Conservation (phyloP, 2,329 filamentous ascomycete genomes). For the Cladosporium austrohemisphaericum region DNA sequence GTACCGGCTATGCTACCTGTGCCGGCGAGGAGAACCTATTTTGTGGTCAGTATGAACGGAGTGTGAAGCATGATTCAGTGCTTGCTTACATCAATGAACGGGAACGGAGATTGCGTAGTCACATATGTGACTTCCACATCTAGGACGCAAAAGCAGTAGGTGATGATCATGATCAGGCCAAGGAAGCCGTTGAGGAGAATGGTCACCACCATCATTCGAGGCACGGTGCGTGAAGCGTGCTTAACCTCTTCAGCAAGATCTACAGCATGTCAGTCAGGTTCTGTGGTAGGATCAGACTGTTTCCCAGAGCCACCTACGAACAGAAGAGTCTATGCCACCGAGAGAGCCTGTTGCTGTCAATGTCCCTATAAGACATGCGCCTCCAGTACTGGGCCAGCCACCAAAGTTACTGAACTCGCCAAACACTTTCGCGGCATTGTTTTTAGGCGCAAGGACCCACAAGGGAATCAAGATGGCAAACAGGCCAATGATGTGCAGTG, state of each 20-base stretch:
- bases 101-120: conserved; percentile 26
- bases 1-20: conserved; percentile 18
- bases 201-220: conserved; percentile 43
- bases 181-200: conserved; percentile 43
- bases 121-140: conserved; percentile 29
- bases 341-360: too few species aligned
- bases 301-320: too few species aligned
- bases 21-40: conserved; percentile 32
- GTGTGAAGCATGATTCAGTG: too few species aligned
- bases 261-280: too few species aligned
- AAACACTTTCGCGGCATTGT: conserved; percentile 46
- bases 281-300: too few species aligned
- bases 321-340: too few species aligned
- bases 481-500: conserved; percentile 50
- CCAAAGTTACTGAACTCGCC: conserved; percentile 36
- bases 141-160: conserved; percentile 39
- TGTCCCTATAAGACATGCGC: too few species aligned
- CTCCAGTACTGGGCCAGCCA: conserved; percentile 39
- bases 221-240: conserved; percentile 36
- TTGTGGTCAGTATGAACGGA: too few species aligned
- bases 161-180: conserved; percentile 41
- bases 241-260: too few species aligned
- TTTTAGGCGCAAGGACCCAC: conserved; percentile 45
- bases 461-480: conserved; percentile 48
- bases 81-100: conserved; percentile 31